Conservation (phyloP, 2,329 filamentous ascomycete genomes). For the Chrysoporthe austroafricana region DNA sequence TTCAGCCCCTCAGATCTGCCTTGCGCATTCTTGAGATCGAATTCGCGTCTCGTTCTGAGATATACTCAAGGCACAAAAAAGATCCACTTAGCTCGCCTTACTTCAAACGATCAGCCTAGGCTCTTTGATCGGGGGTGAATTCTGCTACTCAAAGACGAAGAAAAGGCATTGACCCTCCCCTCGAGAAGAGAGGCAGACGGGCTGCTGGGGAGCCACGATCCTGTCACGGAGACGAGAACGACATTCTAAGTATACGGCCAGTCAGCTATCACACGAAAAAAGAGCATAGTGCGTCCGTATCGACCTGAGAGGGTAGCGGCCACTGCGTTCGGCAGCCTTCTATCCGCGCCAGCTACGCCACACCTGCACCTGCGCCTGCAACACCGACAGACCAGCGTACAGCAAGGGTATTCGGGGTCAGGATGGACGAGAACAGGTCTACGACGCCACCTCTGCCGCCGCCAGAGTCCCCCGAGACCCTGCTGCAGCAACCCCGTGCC, state of each 20-base stretch:
- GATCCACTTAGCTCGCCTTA: neutral
- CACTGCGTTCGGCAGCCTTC: neutral
- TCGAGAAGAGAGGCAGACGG: neutral
- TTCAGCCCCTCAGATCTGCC: neutral
- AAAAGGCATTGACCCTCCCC: neutral
- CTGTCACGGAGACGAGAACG: neutral
- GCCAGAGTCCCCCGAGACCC: conserved; percentile 16
- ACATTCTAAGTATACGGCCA: neutral
- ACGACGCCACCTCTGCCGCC: conserved; percentile 28
- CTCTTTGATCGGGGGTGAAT: neutral
- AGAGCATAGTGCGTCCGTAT: neutral
- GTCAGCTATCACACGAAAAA: neutral
- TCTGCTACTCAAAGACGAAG: neutral
- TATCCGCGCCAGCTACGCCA: neutral
- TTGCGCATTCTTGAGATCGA: neutral
- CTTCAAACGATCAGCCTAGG: neutral
- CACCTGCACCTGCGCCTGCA: neutral
- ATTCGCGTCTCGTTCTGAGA: neutral
- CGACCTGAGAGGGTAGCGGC: neutral
- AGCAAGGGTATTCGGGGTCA: neutral
- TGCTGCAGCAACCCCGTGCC: neutral
- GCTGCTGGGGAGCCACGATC: neutral
- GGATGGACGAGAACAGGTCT: conserved; percentile 25
- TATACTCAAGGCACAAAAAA: neutral
- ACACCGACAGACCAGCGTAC: neutral